Evolutionary conservation across 2,329 filamentous ascomycete genomes (phyloP), one percentile per base, ranked within the genome.

Genomic region (Pyrenophora tritici-repentis): DNA sequence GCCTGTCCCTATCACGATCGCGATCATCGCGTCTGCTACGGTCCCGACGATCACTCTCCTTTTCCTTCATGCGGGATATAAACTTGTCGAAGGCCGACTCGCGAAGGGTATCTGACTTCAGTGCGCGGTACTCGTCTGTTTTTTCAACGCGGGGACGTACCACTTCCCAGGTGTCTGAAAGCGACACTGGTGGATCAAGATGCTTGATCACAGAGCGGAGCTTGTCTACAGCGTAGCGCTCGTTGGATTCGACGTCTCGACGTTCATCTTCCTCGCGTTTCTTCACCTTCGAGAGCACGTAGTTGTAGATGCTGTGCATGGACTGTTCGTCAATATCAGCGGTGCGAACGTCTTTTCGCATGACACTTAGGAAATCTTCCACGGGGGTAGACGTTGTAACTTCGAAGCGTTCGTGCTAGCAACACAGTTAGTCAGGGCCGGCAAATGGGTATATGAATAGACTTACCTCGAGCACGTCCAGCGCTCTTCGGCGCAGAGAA

Each of bases 21-120:
- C 74, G 74, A n/a, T 66, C 62, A 55, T 73, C 70, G 45, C 71
- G 73, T 47, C 71, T 68, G 50, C 67, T 64, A 7, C 71, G 65
- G 35, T 72, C 70, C n/a, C 67, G 81, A 45, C 76, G 76, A 53
- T 96, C 91, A 26, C 79, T 78, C 61, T 95, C 90, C 70, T 92
- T 92, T 63, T 97, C 93, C 70, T 87, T 90, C n/a, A 97, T 79
- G 42, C 94, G 90, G 55, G 90, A 89, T 63, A 97, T 86, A 66
- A 91, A 85, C 76, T 96, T 97, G 50, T 97, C 92, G 75, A 97
- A 97, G 12, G 91, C 93, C 60, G 83, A 82, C 56, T 87, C 86
- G 50, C 92, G 89, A 55, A 88, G 81, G 45, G 96, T 91, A 59
- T 99, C 94, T 36, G 89, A 87, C 58, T 86, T 81, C 41, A 97